Evolutionary conservation across 352 stramenopile genomes (phyloP), one percentile per base, ranked within the genome.

Genomic region (Phytopythium helicoides): DNA sequence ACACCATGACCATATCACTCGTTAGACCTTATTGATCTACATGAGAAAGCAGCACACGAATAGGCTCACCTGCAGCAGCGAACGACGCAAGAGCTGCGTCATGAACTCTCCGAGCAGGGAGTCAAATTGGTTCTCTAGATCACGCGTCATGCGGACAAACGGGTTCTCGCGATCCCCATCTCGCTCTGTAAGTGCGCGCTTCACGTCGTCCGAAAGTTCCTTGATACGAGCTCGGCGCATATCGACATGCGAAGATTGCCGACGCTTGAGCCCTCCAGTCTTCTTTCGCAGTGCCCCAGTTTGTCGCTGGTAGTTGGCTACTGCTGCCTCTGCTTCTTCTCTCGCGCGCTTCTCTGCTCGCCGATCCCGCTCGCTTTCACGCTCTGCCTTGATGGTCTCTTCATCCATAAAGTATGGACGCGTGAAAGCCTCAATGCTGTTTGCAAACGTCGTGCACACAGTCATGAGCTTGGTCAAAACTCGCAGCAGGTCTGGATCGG

Each of bases 381-480:
- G 71, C 50, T 93, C 84, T 9, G 69, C 76, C 36, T 92, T 93
- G 58, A 94, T 94, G 0, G 81, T 87, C 50, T 95, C 85, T 68
- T 94, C 84, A 47, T 95, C 87, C 39, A 95, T 34, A 15, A 87
- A 77, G 40, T 91, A 94, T 7, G 80, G 86, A 3, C 69, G 77
- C 16, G 71, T 93, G 55, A 98, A 97, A 8, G 67, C 68, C 44
- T 97, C 93, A 35, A 99, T 97, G 58, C 97, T 92, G 48, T 97
- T 94, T 1, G 91, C 88, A 53, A 99, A 98, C 1, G 90, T 76
- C 35, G 97, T 81, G 61, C 97, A 99, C 15, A 97, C 96, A 12
- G 89, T 98, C 91, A 99, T 97, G 47, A 99, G 76, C 62, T 97
- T 98, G 9, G 92, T 96, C 28, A 99, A 77, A 23, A 95, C 87